Evolutionary conservation across 768 basidiomycete genomes (phyloP), one percentile per base, ranked within the genome.

Genomic region (Lactarius trivialis): DNA sequence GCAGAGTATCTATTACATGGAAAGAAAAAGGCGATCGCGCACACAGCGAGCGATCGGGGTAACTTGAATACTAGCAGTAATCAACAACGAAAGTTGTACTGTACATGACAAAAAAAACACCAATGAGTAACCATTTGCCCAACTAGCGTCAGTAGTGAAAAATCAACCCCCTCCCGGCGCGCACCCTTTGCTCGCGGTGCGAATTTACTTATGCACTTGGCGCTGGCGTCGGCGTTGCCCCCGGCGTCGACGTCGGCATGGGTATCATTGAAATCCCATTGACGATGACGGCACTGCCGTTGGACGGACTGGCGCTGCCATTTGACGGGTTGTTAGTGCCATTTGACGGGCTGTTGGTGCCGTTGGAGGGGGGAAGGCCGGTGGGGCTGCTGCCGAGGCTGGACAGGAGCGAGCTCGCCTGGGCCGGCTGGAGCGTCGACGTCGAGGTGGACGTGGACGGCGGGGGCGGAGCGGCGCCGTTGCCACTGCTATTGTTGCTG

Each of bases 191-290:
- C 15, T 24, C n/a, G 4, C 6, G 48, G 7, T 37, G 28, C 32
- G 24, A 45, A 21, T 1, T 24, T 45, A 11, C 21, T 24, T 24
- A 45, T 45, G 21, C 4, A 19, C 17, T 41, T 19, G 9, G 8
- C 8, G 62, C 3, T 6, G 30, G 30, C 30, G 6, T 26, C 39
- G n/a, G n/a, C n/a, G n/a, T n/a, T n/a, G n/a, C n/a, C n/a, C n/a
- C n/a, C n/a, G n/a, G n/a, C n/a, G 26, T n/a, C 28, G 53, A 30
- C 34, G 45, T 37, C 41, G 63, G 60, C 4, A 41, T 4, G 0
- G 71, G 65, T 39, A 76, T 60, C 56, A 56, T 68, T 15, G 65
- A 69, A 78, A 82, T 78, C 15, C 84, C 85, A 52, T 77, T 71
- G 56, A 84, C 79, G 60, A 72, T 76, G 59, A 80, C 71, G 34